phyloP scores from a whole-genome alignment of 2,329 filamentous ascomycete species.

The Xylariaceae sp. region DNA sequence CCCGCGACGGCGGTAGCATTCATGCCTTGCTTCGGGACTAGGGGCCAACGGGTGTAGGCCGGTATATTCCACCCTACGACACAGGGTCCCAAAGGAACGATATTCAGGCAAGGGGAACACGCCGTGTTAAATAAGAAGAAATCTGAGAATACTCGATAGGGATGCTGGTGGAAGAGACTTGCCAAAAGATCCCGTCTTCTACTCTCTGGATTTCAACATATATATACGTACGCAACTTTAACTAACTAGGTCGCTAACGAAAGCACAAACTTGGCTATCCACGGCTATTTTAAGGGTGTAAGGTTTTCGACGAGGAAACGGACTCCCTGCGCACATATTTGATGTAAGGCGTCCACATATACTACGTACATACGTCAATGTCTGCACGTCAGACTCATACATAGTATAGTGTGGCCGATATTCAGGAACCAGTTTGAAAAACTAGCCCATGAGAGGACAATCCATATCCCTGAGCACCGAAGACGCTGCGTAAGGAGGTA shows the following conservation, averaged over 20 bases:
- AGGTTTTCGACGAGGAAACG: too few species aligned
- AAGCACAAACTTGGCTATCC: too few species aligned
- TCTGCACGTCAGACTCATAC: constrained; percentile 14
- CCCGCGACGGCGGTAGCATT: not conserved
- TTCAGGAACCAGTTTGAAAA: constrained; percentile 20
- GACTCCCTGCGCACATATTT: too few species aligned
- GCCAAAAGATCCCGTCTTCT: too few species aligned
- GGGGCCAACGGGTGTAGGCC: not conserved
- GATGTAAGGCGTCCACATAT: not conserved
- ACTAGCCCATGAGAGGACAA: not conserved
- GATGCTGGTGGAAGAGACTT: too few species aligned
- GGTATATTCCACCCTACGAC: not conserved
- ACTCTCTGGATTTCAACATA: too few species aligned
- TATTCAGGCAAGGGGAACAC: not conserved
- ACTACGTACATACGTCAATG: not conserved
- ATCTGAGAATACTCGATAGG: not conserved
- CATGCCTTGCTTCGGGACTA: not conserved
- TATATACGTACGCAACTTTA: too few species aligned
- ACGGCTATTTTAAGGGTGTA: too few species aligned
- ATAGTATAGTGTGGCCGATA: constrained; percentile 12
- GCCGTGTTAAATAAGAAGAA: not conserved
- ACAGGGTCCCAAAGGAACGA: not conserved
- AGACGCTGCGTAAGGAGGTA: too few species aligned
- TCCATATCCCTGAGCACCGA: not conserved
- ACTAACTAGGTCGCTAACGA: too few species aligned